phyloP scores from a whole-genome alignment of 495 filamentous ascomycete genomes.

The Xylaria flabelliformis region DNA sequence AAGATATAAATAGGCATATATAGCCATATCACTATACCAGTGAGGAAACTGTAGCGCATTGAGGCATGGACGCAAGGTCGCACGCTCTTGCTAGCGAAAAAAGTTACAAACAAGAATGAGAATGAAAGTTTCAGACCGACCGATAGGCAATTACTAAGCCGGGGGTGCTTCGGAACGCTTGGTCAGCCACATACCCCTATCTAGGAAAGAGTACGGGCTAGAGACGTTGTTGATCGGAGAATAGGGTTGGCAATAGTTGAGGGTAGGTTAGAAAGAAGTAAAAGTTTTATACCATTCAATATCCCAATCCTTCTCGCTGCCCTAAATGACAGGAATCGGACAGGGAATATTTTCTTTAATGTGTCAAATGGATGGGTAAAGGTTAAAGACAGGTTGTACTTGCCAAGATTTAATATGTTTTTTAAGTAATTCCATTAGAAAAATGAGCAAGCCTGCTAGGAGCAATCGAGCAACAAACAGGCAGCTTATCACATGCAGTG shows the following conservation, averaged over 20 bases:
- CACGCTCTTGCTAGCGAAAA: not conserved
- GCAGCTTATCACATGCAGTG: too few relatives aligned
- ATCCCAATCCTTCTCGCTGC: not conserved
- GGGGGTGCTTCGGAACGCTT: not conserved
- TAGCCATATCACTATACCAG: not conserved
- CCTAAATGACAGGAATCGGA: not conserved
- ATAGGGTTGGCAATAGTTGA: not conserved
- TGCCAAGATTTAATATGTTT: too few relatives aligned
- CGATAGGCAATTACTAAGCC: not conserved
- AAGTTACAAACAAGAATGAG: not conserved
- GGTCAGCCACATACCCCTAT: not conserved
- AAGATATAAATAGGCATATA: not conserved
- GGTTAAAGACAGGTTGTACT: too few relatives aligned
- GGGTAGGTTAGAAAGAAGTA: not conserved
- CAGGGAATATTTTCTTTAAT: not conserved
- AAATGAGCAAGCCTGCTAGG: too few relatives aligned
- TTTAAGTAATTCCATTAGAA: too few relatives aligned
- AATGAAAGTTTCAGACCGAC: not conserved
- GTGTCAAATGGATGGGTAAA: too few relatives aligned
- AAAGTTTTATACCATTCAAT: not conserved
- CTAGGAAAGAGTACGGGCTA: not conserved
- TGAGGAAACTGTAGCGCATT: not conserved
- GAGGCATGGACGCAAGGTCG: not conserved
- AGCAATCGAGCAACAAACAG: too few relatives aligned
- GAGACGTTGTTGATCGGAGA: too few relatives aligned